Base-by-base conservation (phyloP, 1,284 basidiomycete genomes). In the Ganoderma leucocontextum region DNA sequence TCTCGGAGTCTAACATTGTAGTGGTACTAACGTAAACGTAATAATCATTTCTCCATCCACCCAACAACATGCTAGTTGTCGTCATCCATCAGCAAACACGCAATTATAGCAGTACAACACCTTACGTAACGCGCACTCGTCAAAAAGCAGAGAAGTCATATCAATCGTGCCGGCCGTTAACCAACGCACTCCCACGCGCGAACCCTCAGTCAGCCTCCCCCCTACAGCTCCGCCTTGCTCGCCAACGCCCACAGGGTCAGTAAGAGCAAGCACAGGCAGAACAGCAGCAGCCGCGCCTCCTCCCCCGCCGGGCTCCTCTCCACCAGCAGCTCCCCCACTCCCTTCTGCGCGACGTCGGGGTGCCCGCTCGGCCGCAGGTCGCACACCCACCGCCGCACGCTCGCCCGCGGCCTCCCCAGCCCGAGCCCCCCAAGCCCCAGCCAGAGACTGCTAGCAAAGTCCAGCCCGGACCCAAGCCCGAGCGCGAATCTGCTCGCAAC, bases 241-340 rank as follows among this genome's bases (percentile, higher is more conserved):
- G 42, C 60, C 57, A 72, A 44, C 69, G 72, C 87, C 88, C 87
- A 89, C 44, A 86, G 75, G 6, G 91, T 88, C 63, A 91, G 77
- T 63, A 82, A 79, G 3, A 89, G 79, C 67, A 93, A 75, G 66
- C 86, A 78, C 61, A 83, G 75, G 71, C 88, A 87, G 68, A 90
- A 86, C 61, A 86, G 61, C 55, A 92, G 81, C 79, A 91, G 81
- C 68, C 91, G 82, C 75, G 86, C 83, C 78, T 93, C 91, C 75
- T 92, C 89, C 0, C 91, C 91, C 13, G 91, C 91, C 0, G 85
- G 79, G 41, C 87, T 88, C 66, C 79, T 82, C 78, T 92, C 91
- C 19, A 87, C 72, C 38, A 90, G 64, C 62, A 92, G 76, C 62
- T 80, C 78, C 35, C 81, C 42, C 47, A 82, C 70, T 19, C 81